phyloP scores from a whole-genome alignment of 2,329 filamentous ascomycete genomes.

The Magnaporthiopsis rhizophila region DNA sequence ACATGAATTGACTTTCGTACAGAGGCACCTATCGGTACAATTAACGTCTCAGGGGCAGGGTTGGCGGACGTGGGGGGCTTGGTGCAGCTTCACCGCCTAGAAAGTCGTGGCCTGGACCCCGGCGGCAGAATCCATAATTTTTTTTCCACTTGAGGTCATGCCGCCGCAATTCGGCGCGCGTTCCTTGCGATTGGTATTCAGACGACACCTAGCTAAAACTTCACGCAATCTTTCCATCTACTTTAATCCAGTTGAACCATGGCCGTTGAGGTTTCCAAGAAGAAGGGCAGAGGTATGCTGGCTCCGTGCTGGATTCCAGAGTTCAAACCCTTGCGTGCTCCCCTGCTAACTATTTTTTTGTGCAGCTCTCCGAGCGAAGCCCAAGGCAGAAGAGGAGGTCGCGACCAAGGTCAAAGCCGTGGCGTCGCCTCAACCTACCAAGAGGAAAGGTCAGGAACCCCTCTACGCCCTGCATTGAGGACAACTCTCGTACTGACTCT shows the following conservation, averaged over 20 bases:
- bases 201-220: not conserved
- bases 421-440: conserved; percentile 3
- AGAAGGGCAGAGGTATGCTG: conserved; percentile 19
- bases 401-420: conserved; percentile 3
- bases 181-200: not conserved
- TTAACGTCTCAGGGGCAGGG: too few relatives aligned
- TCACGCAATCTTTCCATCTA: not conserved
- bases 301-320: not conserved
- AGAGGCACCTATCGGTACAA: too few relatives aligned
- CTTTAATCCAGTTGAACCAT: conserved; percentile 12
- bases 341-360: not conserved
- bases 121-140: conserved; percentile 1
- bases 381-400: conserved; percentile 1
- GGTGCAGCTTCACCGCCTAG: conserved; percentile 2
- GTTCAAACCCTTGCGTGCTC: not conserved
- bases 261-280: conserved; percentile 19
- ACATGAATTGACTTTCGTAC: too few relatives aligned
- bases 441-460: conserved; percentile 5
- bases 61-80: too few relatives aligned
- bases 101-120: conserved; percentile 1
- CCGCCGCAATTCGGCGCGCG: not conserved
- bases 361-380: conserved; percentile 7
- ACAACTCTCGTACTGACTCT: not conserved
- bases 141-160: too few relatives aligned
- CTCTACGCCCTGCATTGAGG: too few relatives aligned